Percentiles rank a stretch among this genome's conserved stretches.
Evolutionary conservation across 2,329 filamentous ascomycete species (phyloP).

Genomic region (Neofusicoccum sp.): DNA sequence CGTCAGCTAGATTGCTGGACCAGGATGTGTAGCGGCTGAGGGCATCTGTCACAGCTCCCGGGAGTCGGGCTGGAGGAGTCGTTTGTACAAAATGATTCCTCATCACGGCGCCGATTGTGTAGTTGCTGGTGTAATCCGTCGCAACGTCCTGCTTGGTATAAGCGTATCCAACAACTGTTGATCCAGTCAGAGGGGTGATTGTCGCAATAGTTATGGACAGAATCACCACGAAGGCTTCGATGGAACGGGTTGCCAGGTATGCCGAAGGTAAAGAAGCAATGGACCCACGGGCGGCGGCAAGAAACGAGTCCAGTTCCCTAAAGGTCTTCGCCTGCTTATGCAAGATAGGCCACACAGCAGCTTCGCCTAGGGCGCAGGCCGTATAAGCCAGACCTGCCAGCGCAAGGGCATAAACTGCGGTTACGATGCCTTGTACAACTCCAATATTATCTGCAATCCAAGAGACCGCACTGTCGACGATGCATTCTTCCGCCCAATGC

Average conservation of each 20-base stretch:
- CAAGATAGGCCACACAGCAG: constrained; percentile 24
- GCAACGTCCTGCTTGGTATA: neutral
- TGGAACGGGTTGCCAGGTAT: neutral
- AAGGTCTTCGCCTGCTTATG: constrained; percentile 12
- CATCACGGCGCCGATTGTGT: constrained; percentile 3
- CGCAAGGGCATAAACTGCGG: constrained; percentile 20
- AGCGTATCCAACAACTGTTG: constrained; percentile 17
- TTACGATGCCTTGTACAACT: constrained; percentile 18
- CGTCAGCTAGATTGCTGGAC: neutral
- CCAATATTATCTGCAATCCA: constrained; percentile 6
- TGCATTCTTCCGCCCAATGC: constrained; percentile 15
- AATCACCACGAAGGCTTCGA: constrained; percentile 6
- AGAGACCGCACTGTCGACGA: neutral
- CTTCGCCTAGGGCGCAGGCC: constrained; percentile 21
- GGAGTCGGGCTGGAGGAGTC: neutral
- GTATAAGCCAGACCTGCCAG: constrained; percentile 20
- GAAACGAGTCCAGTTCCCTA: constrained; percentile 3
- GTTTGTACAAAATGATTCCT: neutral
- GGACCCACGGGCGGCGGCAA: constrained; percentile 14
- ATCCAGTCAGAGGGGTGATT: neutral
- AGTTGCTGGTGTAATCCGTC: neutral
- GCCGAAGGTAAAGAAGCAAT: constrained; percentile 2
- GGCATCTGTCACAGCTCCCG: neutral
- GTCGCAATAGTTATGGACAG: constrained; percentile 7
- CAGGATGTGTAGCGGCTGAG: constrained; percentile 12